phyloP scores from a whole-genome alignment of 495 filamentous ascomycete species.

The Thermothielavioides terrestris region DNA sequence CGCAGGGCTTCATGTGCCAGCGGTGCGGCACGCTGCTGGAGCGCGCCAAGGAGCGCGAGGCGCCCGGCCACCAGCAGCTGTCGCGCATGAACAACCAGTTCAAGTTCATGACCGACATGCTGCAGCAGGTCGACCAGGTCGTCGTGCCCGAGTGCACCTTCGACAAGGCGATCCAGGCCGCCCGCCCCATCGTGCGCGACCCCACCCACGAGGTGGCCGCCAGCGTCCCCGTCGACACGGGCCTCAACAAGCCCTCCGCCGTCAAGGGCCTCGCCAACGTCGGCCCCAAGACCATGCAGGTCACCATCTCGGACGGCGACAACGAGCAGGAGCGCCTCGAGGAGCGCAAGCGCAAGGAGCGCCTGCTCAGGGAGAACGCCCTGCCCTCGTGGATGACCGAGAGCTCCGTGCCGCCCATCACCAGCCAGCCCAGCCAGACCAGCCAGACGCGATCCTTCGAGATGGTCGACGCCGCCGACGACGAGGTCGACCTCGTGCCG shows the following conservation, averaged over 20 bases:
- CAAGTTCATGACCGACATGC: slow-evolving; percentile 69
- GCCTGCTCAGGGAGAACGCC: slow-evolving; percentile 70
- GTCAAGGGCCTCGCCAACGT: slow-evolving; percentile 62
- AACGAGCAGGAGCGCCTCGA: slow-evolving; percentile 70
- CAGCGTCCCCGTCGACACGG: slow-evolving; percentile 40
- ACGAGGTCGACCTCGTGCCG: slow-evolving; percentile 34
- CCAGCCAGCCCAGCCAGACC: background rate
- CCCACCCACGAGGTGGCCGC: slow-evolving; percentile 51
- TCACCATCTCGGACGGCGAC: slow-evolving; percentile 64
- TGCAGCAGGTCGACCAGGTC: slow-evolving; percentile 76
- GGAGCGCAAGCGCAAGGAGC: slow-evolving; percentile 62
- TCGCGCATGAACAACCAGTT: slow-evolving; percentile 82
- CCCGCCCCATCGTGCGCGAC: slow-evolving; percentile 53
- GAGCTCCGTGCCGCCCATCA: slow-evolving; percentile 57
- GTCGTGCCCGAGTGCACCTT: slow-evolving; percentile 82
- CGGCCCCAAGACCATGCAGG: slow-evolving; percentile 61
- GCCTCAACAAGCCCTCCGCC: slow-evolving; percentile 48
- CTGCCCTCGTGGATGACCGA: slow-evolving; percentile 85
- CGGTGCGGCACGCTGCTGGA: slow-evolving; percentile 65
- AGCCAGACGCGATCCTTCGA: background rate
- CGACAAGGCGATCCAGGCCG: slow-evolving; percentile 58
- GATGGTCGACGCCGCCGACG: slow-evolving; percentile 8
- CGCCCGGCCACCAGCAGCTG: slow-evolving; percentile 76
- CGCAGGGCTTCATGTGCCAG: slow-evolving; percentile 72
- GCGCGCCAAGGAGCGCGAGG: slow-evolving; percentile 54